Percentiles rank a stretch among this genome's conserved stretches.
phyloP scores from a whole-genome alignment of 148 eudicot species.

The Cornus florida region DNA sequence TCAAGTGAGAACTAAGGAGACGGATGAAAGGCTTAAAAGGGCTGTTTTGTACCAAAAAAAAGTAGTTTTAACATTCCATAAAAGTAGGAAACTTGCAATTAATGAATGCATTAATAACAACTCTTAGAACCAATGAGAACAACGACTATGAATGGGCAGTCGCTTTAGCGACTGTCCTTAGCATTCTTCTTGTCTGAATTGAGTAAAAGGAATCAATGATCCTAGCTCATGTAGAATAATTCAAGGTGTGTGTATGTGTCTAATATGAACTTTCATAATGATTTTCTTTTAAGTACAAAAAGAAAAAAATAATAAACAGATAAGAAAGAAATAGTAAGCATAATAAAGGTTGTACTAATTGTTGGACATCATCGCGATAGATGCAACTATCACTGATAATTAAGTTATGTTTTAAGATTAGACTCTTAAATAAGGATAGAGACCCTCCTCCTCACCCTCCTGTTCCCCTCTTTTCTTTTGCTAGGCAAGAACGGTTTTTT shows the following conservation, averaged over 20 bases:
- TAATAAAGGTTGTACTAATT: not conserved
- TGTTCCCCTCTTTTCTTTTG: too few relatives aligned
- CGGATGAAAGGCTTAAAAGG: too few relatives aligned
- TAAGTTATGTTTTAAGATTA: not conserved
- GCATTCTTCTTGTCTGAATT: not conserved
- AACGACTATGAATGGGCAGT: too few relatives aligned
- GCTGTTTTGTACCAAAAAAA: too few relatives aligned
- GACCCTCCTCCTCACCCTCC: too few relatives aligned
- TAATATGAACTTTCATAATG: not conserved
- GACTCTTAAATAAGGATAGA: not conserved
- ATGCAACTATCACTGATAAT: not conserved
- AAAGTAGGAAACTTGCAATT: too few relatives aligned
- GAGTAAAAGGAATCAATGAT: not conserved
- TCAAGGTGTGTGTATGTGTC: not conserved
- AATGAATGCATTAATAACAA: too few relatives aligned
- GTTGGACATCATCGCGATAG: not conserved
- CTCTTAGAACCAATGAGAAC: too few relatives aligned
- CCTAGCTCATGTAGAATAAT: conserved; percentile 2
- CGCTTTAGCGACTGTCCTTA: too few relatives aligned
- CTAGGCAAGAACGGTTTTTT: not conserved
- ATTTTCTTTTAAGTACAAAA: not conserved
- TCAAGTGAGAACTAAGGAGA: too few relatives aligned
- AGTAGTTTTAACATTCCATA: too few relatives aligned
- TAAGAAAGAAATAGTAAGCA: not conserved
- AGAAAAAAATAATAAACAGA: not conserved